These are phyloP conservation scores for Trichoderma koningiopsis DNA, from an alignment of 2,329 filamentous ascomycete species.

Conservation along the genomic window DNA sequence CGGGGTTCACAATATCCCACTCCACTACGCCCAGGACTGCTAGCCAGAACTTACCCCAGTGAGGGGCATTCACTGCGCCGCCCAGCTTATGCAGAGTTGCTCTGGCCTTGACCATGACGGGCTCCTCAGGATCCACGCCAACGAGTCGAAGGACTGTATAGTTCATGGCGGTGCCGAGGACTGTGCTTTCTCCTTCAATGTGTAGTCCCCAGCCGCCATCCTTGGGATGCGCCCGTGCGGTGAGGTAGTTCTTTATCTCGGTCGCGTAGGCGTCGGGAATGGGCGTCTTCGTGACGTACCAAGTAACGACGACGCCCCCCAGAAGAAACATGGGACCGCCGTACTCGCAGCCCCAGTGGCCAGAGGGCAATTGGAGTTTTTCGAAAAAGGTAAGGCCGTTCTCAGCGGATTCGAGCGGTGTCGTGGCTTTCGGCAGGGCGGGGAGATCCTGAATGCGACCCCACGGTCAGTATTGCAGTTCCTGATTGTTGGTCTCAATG, in stretches of 20 bases:
- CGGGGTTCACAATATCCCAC: constrained; percentile 94
- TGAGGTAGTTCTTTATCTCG: constrained; percentile 91
- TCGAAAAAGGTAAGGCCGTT: constrained; percentile 91
- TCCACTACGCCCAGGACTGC: constrained; percentile 77
- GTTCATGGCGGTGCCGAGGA: constrained; percentile 88
- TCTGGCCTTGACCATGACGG: constrained; percentile 82
- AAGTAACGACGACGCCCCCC: constrained; percentile 80
- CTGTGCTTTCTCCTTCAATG: constrained; percentile 88
- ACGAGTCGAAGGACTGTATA: constrained; percentile 80
- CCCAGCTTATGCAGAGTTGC: constrained; percentile 81
- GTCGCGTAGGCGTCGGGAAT: constrained; percentile 78
- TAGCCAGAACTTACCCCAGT: constrained; percentile 98
- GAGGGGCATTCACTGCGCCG: constrained; percentile 79
- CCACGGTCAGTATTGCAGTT: constrained; percentile 9
- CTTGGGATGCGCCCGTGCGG: constrained; percentile 77
- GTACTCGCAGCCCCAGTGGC: constrained; percentile 97
- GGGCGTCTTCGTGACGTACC: constrained; percentile 86
- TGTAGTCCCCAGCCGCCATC: constrained; percentile 98
- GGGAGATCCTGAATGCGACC: constrained; percentile 65
- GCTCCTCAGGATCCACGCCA: constrained; percentile 80
- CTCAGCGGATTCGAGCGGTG: constrained; percentile 72
- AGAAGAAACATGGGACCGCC: constrained; percentile 96
- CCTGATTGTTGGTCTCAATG: not conserved
- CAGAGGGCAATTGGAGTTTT: constrained; percentile 81
- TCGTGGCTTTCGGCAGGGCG: constrained; percentile 68